Percentiles rank a stretch among this genome's conserved stretches.
Conservation (phyloP, 768 basidiomycete genomes). For the Coprinopsis marcescibilis region DNA sequence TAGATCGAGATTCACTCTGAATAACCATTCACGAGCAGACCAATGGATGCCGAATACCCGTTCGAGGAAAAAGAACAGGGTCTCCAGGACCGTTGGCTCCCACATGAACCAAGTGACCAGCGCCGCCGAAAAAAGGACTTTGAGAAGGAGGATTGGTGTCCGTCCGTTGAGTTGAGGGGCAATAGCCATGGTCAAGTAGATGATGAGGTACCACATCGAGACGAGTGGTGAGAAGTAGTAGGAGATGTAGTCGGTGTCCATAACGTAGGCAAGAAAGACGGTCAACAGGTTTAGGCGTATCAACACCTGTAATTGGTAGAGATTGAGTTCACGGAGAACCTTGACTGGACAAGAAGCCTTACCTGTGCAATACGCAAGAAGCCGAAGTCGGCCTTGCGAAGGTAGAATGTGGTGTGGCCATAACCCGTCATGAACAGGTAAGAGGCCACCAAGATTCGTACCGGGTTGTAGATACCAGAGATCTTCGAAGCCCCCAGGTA, state of each 20-base stretch:
- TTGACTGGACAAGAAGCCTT: conserved; percentile 15
- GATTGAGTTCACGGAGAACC: background rate
- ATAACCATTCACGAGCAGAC: conserved; percentile 84
- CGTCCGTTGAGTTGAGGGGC: conserved; percentile 73
- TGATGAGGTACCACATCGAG: conserved; percentile 84
- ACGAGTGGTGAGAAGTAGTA: conserved; percentile 92
- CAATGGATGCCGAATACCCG: conserved; percentile 71
- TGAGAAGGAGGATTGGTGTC: conserved; percentile 58
- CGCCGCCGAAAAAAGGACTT: conserved; percentile 61
- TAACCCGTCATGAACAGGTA: conserved; percentile 95
- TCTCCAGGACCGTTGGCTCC: conserved; percentile 55
- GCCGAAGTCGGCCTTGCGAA: conserved; percentile 85
- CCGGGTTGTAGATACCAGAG: conserved; percentile 89
- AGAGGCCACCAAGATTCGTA: conserved; percentile 81
- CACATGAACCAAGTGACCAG: conserved; percentile 63
- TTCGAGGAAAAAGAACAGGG: conserved; percentile 57
- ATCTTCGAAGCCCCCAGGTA: conserved; percentile 87
- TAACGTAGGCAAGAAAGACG: conserved; percentile 75
- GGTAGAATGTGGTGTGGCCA: conserved; percentile 82
- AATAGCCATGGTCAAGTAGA: conserved; percentile 72
- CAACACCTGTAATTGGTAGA: conserved; percentile 45
- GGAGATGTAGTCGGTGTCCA: conserved; percentile 88
- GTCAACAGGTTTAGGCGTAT: conserved; percentile 83
- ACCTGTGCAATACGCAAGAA: conserved; percentile 72
- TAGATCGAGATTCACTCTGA: conserved; percentile 83